Evolutionary conservation across 2,329 filamentous ascomycete species (phyloP).

Genomic region (Diaporthe sp.): DNA sequence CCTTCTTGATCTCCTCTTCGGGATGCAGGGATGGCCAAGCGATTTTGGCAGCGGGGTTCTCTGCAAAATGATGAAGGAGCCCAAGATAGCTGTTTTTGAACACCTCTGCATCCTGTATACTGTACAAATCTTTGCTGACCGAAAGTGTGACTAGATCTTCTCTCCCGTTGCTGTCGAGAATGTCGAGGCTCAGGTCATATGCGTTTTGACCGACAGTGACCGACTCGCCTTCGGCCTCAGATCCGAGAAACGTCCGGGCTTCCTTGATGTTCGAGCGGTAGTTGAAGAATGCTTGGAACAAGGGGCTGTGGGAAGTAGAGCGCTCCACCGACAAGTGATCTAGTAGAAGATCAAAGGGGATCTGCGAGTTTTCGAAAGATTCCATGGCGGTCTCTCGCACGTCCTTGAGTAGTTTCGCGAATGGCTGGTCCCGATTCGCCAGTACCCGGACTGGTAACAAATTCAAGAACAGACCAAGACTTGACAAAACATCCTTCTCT

Average conservation of each 20-base stretch:
- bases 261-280: conserved; percentile 44
- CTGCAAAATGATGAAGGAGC: conserved; percentile 26
- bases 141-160: conserved; percentile 43
- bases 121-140: conserved; percentile 51
- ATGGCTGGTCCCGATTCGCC: conserved; percentile 47
- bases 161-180: conserved; percentile 40
- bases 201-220: background rate
- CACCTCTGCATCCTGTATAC: background rate
- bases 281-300: conserved; percentile 61
- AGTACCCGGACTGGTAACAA: conserved; percentile 60
- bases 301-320: conserved; percentile 54
- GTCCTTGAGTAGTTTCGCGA: conserved; percentile 45
- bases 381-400: conserved; percentile 45
- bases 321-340: conserved; percentile 56
- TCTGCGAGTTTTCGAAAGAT: conserved; percentile 56
- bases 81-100: conserved; percentile 43
- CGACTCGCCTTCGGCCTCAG: background rate
- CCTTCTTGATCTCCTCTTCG: background rate
- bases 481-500: conserved; percentile 49
- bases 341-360: conserved; percentile 65
- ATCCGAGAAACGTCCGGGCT: background rate
- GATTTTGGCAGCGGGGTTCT: background rate
- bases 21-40: background rate
- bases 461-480: conserved; percentile 63
- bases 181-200: background rate